A percentile compares a stretch with the other conserved stretches of the same genome.
phyloP scores from a whole-genome alignment of 2,329 filamentous ascomycete genomes.

The Geoglossum cookeanum region DNA sequence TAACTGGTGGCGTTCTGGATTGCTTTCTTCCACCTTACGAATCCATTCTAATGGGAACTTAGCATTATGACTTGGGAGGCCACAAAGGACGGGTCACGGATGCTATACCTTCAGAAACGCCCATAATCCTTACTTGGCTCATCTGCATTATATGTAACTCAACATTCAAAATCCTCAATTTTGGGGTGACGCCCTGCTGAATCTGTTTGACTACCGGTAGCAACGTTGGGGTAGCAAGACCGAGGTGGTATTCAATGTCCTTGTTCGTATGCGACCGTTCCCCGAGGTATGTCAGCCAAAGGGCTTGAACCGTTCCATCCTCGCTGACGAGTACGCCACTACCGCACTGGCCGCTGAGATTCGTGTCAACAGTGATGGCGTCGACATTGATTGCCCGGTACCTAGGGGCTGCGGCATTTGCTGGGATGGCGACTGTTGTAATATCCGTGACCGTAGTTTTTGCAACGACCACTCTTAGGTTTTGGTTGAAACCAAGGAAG shows the following conservation, averaged over 20 bases:
- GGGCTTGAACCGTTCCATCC: constrained; percentile 79
- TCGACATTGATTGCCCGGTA: constrained; percentile 93
- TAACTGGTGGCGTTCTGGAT: constrained; percentile 82
- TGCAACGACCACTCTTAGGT: constrained; percentile 78
- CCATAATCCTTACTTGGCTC: constrained; percentile 94
- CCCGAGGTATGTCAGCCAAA: constrained; percentile 94
- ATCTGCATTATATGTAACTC: constrained; percentile 93
- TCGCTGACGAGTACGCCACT: constrained; percentile 81
- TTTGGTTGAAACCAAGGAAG: constrained; percentile 97
- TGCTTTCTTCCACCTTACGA: constrained; percentile 67
- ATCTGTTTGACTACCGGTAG: constrained; percentile 79
- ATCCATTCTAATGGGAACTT: constrained; percentile 50
- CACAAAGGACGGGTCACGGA: neutral
- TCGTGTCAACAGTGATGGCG: constrained; percentile 92
- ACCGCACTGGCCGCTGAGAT: constrained; percentile 74
- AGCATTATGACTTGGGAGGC: neutral
- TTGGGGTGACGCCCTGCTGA: constrained; percentile 57
- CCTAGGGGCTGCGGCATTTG: constrained; percentile 74
- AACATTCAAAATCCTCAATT: constrained; percentile 77
- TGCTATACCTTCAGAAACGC: constrained; percentile 49
- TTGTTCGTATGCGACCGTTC: constrained; percentile 66
- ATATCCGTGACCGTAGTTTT: constrained; percentile 94
- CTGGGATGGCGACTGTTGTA: constrained; percentile 88
- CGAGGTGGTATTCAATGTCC: constrained; percentile 92
- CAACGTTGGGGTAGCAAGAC: constrained; percentile 71